Base-by-base conservation (phyloP, 1,284 basidiomycete species). In the Trichosporon coremiiforme region DNA sequence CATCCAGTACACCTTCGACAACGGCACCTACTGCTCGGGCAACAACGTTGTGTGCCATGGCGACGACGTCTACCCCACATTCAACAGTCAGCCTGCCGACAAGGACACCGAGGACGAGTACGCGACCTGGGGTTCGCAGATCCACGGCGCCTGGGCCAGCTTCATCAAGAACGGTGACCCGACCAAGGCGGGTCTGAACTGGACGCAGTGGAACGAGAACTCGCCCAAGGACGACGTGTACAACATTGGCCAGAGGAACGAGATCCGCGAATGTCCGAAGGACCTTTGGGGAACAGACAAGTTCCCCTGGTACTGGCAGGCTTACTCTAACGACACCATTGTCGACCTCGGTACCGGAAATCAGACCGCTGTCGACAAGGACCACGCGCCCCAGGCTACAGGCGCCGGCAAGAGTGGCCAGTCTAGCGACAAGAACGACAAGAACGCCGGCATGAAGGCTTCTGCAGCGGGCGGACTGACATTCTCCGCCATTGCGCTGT, bases 1-100 rank as follows among this genome's bases (percentile, higher is more conserved):
- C 12, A 87, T 88, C 33, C 87, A 88, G 10, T 92, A 93, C 80
- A 88, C 89, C 1, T 86, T 85, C 65, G 92, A 92, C 71, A 10
- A 55, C 15, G 55, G 36, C 8, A 74, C 73, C 1, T 72, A 71
- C n/a, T 81, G 79, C 69, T 78, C 77, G 64, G 50, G 5, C 8
- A n/a, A 36, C 13, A 77, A 78, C 2, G 74, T 70, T 33, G 79
- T 81, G 15, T 82, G 82, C 70, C 82, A 83, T 67, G 77, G 79
- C 67, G 79, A 82, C 68, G 82, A 82, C 68, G 75, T 82, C n/a
- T 78, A 74, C 66, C 78, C 79, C 2, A 79, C 79, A 0, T 82
- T 83, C 64, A 72, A 72, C 13, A 71, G 64, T 6, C 66, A 73
- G 4, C 70, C 75, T 2, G 66, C 66, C 22, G 38, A 64, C 2